These are phyloP conservation scores for Pythium apleroticum DNA, from an alignment of 352 stramenopile genomes.

Conservation along the genomic window DNA sequence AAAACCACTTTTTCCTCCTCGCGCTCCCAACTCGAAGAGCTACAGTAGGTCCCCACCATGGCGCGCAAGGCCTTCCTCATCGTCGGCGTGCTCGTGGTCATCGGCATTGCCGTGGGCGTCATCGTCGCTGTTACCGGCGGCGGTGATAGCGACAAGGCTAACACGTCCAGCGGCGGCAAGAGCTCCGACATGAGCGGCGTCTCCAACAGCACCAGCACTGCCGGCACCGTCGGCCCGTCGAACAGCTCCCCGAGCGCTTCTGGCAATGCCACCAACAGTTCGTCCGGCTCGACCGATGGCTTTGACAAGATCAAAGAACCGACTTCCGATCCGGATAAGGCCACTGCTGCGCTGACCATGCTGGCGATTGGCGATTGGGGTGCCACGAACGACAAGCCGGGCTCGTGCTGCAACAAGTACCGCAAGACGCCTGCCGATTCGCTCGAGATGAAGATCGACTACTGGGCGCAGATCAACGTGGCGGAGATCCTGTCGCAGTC, in stretches of 20 bases:
- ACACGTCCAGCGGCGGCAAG: conserved; percentile 8
- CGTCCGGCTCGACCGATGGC: conserved; percentile 30
- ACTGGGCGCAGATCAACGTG: conserved; percentile 85
- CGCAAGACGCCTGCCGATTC: conserved; percentile 75
- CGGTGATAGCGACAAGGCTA: conserved; percentile 33
- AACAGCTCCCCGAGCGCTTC: conserved; percentile 37
- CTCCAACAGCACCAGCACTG: conserved; percentile 10
- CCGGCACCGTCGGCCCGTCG: conserved; percentile 12
- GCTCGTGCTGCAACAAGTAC: conserved; percentile 90
- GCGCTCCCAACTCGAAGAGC: neutral
- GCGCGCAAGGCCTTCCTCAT: conserved; percentile 68
- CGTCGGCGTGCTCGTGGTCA: conserved; percentile 64
- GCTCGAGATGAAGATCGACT: conserved; percentile 87
- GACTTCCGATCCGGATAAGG: conserved; percentile 55
- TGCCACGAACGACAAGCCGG: conserved; percentile 82
- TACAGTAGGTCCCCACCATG: conserved; percentile 18
- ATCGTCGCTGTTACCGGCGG: conserved; percentile 63
- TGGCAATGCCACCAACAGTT: conserved; percentile 29
- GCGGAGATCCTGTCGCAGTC: conserved; percentile 75
- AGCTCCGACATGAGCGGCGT: neutral
- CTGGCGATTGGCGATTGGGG: conserved; percentile 88
- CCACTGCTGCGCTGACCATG: conserved; percentile 59
- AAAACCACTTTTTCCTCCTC: conserved; percentile 24
- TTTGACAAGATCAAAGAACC: conserved; percentile 39
- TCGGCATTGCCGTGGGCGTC: conserved; percentile 60